Conservation (phyloP, 2,329 filamentous ascomycete genomes). For the Ophiosphaerella narmari region DNA sequence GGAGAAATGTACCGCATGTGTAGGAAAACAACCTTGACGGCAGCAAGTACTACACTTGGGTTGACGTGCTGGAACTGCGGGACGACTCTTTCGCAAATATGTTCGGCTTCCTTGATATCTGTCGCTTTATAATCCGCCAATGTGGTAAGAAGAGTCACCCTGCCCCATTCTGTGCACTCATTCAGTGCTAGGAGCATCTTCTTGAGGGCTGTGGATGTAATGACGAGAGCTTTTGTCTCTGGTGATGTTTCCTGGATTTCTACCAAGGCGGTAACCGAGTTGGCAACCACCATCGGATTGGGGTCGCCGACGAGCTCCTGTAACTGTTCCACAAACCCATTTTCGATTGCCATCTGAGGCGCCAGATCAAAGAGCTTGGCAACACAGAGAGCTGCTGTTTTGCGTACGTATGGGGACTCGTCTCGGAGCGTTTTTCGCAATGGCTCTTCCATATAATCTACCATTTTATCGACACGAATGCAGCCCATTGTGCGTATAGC, state of each 20-base stretch:
- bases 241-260: constrained; percentile 91
- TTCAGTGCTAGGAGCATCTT: constrained; percentile 96
- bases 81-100: constrained; percentile 94
- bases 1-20: constrained; percentile 86
- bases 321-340: constrained; percentile 90
- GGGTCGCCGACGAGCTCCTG: constrained; percentile 97
- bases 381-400: constrained; percentile 96
- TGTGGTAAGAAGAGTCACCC: constrained; percentile 89
- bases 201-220: constrained; percentile 83
- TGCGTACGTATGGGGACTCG: constrained; percentile 97
- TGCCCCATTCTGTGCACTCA: constrained; percentile 97
- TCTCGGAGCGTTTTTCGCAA: constrained; percentile 93
- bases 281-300: constrained; percentile 98
- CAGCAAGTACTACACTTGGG: constrained; percentile 93
- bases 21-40: constrained; percentile 95
- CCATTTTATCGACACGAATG: constrained; percentile 98
- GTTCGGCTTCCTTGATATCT: constrained; percentile 96
- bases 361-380: constrained; percentile 98
- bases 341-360: constrained; percentile 89
- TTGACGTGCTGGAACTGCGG: constrained; percentile 99
- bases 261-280: constrained; percentile 89
- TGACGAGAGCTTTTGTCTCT: constrained; percentile 83
- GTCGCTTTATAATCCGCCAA: constrained; percentile 83
- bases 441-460: constrained; percentile 99
- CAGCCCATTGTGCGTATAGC: constrained; percentile 99